Evolutionary conservation across 139 green algal genomes (phyloP).

Genomic region (Tetradesmus obliquus): DNA sequence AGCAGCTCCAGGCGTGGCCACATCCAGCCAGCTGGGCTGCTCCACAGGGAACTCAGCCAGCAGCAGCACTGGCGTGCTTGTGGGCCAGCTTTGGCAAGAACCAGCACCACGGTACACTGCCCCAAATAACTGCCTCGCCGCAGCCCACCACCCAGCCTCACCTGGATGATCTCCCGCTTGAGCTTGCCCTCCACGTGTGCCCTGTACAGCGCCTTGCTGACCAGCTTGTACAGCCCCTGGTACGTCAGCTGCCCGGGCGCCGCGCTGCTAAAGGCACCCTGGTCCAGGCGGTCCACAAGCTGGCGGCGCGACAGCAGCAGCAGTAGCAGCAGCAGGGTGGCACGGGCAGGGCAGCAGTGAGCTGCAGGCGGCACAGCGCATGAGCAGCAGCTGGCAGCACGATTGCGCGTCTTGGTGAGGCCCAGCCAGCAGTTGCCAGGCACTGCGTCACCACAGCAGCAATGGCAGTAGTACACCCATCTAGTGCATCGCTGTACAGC

Average conservation of each 20-base stretch:
- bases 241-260: slow-evolving; percentile 65
- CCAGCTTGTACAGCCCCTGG: slow-evolving; percentile 76
- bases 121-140: neutral
- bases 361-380: neutral
- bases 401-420: neutral
- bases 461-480: no score
- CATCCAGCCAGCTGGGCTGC: no score
- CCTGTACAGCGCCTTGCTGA: slow-evolving; percentile 85
- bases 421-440: neutral
- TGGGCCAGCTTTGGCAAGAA: no score
- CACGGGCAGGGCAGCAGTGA: neutral
- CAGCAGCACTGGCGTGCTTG: no score
- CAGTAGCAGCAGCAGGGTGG: neutral
- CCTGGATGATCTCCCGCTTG: slow-evolving; percentile 94
- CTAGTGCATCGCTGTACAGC: no score
- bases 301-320: slow-evolving; percentile 55
- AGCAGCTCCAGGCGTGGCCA: no score
- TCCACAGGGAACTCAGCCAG: no score
- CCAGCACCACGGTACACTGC: neutral
- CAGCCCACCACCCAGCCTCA: neutral
- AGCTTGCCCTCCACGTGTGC: slow-evolving; percentile 96
- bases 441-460: no score
- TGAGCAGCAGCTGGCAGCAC: neutral
- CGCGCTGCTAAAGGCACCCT: slow-evolving; percentile 63
- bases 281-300: slow-evolving; percentile 93